These are phyloP conservation scores for Nigrograna mackinnonii DNA, from an alignment of 2,329 filamentous ascomycete species.

Conservation along the genomic window DNA sequence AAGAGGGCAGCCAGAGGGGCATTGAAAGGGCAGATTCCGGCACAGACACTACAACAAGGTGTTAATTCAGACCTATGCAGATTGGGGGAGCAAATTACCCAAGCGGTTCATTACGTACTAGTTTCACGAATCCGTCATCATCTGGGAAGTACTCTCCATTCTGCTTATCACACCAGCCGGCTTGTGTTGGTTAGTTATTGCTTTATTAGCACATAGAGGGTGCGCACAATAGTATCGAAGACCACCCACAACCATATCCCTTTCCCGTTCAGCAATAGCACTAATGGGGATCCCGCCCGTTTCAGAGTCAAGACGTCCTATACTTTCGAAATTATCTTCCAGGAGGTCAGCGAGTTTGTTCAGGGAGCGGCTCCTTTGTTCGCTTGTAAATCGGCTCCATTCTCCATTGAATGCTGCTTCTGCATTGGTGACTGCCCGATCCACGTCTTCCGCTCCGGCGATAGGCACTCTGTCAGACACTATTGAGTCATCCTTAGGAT, in stretches of 20 bases:
- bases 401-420: neutral
- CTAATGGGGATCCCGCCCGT: neutral
- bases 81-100: neutral
- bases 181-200: neutral
- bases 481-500: neutral
- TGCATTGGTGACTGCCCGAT: neutral
- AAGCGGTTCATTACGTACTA: neutral
- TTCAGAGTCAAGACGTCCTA: neutral
- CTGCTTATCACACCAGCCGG: neutral
- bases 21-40: neutral
- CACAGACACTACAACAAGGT: neutral
- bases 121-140: neutral
- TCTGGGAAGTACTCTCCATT: neutral
- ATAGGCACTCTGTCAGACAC: neutral
- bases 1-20: neutral
- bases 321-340: neutral
- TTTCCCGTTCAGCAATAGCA: neutral
- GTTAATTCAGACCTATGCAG: neutral
- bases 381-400: neutral
- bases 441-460: neutral
- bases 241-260: too few species aligned
- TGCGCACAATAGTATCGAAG: too few species aligned
- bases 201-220: neutral
- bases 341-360: neutral
- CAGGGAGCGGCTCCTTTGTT: neutral